Evolutionary conservation across 345 rosid species (phyloP), one percentile per base, ranked within the genome.

Genomic region (Moricandia moricandioides): DNA sequence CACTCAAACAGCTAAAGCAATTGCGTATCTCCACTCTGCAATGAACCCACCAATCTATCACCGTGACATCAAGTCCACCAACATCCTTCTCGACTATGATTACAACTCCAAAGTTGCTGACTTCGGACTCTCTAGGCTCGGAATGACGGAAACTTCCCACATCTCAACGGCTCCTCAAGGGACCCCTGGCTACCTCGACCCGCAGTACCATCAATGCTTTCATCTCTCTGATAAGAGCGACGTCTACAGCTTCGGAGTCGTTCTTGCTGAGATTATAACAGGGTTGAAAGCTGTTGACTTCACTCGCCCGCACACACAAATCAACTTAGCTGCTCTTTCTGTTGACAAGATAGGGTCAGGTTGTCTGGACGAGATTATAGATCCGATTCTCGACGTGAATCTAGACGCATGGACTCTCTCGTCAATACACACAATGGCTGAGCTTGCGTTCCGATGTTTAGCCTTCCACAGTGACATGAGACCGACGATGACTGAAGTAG

Each of bases 211-310:
- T 77, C 96, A 89, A 45, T 86, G 83, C 76, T 89, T 86, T 64
- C 92, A 88, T 75, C 89, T 89, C 54, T 86, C 96, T 4, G 96
- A 89, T 75, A 89, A 89, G 79, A 89, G 96, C 21, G 96, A 89
- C 3, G 92, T 91, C 29, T 89, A 95, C 81, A 95, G 99, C 73
- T 95, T 95, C 0, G 99, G 99, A n/a, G 99, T 95, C 0, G 97
- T 95, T 29, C 95, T 95, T 6, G 86, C 88, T 7, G 99, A 95
- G 89, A 95, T 95, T 52, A 87, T 95, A 81, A 95, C 93, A 0
- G 93, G 84, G 33, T 14, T 86, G 62, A 95, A 90, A 84, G 99
- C 88, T 34, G 97, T 95, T 2, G 99, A 95, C 74, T 95, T 95
- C 78, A 78, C 89, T 10, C 96, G 99, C 3, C 82, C 87, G n/a